These are phyloP conservation scores for Scutellaria minor DNA, from an alignment of 257 asterid species.

Conservation along the genomic window DNA sequence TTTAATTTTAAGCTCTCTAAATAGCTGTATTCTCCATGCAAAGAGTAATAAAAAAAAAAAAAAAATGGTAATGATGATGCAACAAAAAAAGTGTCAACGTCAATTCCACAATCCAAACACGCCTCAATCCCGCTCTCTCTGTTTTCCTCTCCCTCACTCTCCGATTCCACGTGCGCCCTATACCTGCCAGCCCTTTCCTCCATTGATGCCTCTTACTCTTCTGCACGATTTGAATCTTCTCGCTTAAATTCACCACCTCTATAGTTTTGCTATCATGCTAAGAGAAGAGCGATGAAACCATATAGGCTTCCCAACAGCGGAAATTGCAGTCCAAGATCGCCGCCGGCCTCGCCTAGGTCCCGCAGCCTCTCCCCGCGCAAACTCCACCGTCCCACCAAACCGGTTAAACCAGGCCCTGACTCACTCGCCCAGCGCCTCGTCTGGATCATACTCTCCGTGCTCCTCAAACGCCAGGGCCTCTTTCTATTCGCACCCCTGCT, in stretches of 20 bases:
- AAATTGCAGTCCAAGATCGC: constrained; percentile 84
- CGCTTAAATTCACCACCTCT: constrained; percentile 6
- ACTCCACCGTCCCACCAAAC: constrained; percentile 47
- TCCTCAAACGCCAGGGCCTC: constrained; percentile 80
- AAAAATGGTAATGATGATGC: background rate
- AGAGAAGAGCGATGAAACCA: constrained; percentile 75
- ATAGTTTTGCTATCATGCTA: constrained; percentile 44
- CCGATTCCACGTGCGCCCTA: constrained; percentile 26
- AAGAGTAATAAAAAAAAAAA: background rate
- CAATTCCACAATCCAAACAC: constrained; percentile 25
- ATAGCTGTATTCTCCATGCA: constrained; percentile 26
- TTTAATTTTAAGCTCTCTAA: constrained; percentile 9
- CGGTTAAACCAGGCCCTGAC: constrained; percentile 52
- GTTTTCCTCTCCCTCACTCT: constrained; percentile 13
- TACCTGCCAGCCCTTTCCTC: constrained; percentile 12
- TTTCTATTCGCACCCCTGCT: constrained; percentile 88
- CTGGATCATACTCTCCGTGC: constrained; percentile 67
- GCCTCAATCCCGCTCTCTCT: constrained; percentile 8
- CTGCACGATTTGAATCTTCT: constrained; percentile 32
- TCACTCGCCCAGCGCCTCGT: constrained; percentile 66
- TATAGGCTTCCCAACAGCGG: constrained; percentile 90
- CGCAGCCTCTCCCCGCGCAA: constrained; percentile 81
- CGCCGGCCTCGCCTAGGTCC: constrained; percentile 76
- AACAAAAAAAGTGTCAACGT: constrained; percentile 20
- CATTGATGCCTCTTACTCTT: background rate